Conservation (phyloP, 805 yeast genomes). For the Saccharomyces paradoxus region DNA sequence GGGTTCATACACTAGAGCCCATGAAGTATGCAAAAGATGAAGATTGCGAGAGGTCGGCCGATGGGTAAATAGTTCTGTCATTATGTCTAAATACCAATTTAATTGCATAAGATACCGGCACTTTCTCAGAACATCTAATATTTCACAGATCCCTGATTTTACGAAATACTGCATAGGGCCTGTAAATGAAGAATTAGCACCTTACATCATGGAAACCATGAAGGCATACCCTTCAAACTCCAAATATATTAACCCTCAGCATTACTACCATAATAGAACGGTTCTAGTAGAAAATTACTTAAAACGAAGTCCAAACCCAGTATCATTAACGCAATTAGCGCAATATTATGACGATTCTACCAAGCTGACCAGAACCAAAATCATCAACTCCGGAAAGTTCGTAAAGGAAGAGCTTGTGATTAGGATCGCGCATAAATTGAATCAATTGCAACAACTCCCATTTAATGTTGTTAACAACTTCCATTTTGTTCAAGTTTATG, state of each 20-base stretch:
- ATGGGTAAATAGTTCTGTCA: not conserved
- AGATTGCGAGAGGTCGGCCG: not conserved
- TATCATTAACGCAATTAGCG: slow-evolving; percentile 81
- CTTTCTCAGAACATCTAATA: slow-evolving; percentile 15
- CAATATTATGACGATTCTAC: slow-evolving; percentile 62
- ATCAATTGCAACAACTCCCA: slow-evolving; percentile 75
- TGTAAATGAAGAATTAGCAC: slow-evolving; percentile 29
- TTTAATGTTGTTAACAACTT: slow-evolving; percentile 77
- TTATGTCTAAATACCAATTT: not conserved
- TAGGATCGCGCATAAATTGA: slow-evolving; percentile 69
- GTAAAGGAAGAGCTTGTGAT: slow-evolving; percentile 80
- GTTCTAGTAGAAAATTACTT: slow-evolving; percentile 22
- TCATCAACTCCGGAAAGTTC: slow-evolving; percentile 78
- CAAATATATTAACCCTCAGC: slow-evolving; percentile 52
- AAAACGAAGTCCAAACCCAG: slow-evolving; percentile 72
- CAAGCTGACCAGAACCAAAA: slow-evolving; percentile 65
- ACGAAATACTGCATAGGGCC: slow-evolving; percentile 29
- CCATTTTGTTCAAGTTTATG: slow-evolving; percentile 82
- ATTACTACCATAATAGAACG: slow-evolving; percentile 61
- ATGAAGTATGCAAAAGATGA: not conserved
- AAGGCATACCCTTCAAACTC: slow-evolving; percentile 37
- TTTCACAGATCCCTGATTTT: slow-evolving; percentile 30
- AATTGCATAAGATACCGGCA: slow-evolving; percentile 10
- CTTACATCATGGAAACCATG: slow-evolving; percentile 29
- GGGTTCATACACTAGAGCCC: too few relatives aligned